These are phyloP conservation scores for Epithemia pelagica DNA, from an alignment of 108 stramenopile species.

Conservation along the genomic window DNA sequence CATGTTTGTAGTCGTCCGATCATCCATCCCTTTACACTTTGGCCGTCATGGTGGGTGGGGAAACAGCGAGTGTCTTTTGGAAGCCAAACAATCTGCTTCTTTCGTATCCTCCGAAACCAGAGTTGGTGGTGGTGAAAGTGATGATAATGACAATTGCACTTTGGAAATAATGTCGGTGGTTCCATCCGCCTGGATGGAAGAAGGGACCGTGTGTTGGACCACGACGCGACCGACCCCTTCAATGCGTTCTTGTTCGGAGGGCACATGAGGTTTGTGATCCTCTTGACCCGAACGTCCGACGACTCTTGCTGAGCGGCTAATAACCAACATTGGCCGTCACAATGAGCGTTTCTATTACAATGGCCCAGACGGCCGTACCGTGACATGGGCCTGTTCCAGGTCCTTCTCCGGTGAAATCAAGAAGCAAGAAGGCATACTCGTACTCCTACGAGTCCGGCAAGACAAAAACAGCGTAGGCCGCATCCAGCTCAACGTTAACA, in stretches of 20 bases:
- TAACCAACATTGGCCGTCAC: conserved; percentile 89
- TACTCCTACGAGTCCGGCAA: too few relatives aligned
- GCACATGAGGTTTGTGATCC: conserved; percentile 92
- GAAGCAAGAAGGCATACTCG: too few relatives aligned
- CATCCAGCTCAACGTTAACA: too few relatives aligned
- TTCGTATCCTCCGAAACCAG: too few relatives aligned
- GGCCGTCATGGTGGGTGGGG: too few relatives aligned
- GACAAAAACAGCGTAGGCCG: too few relatives aligned
- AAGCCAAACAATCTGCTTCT: too few relatives aligned
- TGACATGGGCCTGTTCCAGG: conserved; percentile 20
- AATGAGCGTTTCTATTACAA: conserved; percentile 48
- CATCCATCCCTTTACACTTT: too few relatives aligned
- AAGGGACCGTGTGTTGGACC: conserved; percentile 20
- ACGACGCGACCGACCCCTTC: conserved; percentile 70
- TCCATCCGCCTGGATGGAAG: conserved; percentile 34
- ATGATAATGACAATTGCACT: conserved; percentile 19
- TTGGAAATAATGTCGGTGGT: conserved; percentile 29
- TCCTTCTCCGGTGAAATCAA: too few relatives aligned
- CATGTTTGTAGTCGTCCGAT: too few relatives aligned
- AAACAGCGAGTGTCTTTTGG: too few relatives aligned
- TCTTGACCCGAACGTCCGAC: conserved; percentile 20
- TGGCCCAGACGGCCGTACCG: conserved; percentile 70
- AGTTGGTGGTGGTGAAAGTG: too few relatives aligned
- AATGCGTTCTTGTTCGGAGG: conserved; percentile 67
- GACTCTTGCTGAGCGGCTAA: conserved; percentile 45